Evolutionary conservation across 2,329 filamentous ascomycete species (phyloP), one percentile per base, ranked within the genome.

Genomic region (Diaporthe humulicola): DNA sequence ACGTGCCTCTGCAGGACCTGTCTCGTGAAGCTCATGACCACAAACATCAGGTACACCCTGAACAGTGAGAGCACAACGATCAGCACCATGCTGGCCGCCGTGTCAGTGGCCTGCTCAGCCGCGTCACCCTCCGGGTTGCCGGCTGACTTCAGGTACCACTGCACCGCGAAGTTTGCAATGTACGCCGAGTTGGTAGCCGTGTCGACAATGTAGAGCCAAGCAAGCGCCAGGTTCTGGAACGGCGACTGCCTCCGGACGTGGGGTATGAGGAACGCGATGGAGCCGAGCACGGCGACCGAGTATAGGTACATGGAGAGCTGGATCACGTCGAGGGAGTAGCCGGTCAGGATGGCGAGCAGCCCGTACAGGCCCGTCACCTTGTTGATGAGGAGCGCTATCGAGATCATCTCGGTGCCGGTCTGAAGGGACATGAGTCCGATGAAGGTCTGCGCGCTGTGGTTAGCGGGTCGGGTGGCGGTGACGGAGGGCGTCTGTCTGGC

Each of bases 281-380:
- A 85, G 77, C 89, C 87, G 77, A 98, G 91, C 38, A 94, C 90
- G 77, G 90, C 79, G 76, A 97, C 89, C 36, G 94, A 97, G 88
- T 98, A 98, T 66, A 98, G 89, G 88, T 98, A 98, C 89, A 97
- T 97, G 74, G 93, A 94, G 74, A 98, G 89, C 84, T 98, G 96
- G 33, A 97, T 89, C 40, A 92, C 88, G 71, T 95, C 96, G 77
- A 98, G 91, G 79, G 93, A 88, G 84, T 94, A 95, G 82, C 96
- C 96, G 33, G 96, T 98, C 77, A 98, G 88, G 78, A 98, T 90
- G 75, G 96, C 95, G 78, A 98, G 92, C 57, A 98, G 89, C 78
- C 96, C 96, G 84, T 98, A 98, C 78, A 98, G 88, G 74, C 95
- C 96, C 67, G 95, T 96, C 78, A 96, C 91, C 85, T 98, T 98